These are phyloP conservation scores for Lachnellula subtilissima DNA, from an alignment of 2,329 filamentous ascomycete genomes.

Conservation along the genomic window DNA sequence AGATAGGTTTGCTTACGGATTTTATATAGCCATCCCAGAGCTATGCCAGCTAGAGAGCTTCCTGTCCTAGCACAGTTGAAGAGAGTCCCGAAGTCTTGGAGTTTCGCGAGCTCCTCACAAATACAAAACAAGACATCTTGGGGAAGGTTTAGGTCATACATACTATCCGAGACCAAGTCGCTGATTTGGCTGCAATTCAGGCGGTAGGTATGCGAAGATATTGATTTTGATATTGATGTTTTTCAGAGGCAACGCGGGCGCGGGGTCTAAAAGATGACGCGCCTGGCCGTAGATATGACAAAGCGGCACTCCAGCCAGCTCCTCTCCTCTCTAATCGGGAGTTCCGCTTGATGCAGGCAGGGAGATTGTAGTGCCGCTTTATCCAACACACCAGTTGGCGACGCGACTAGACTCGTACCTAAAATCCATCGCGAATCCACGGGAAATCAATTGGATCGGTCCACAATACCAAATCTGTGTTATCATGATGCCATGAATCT, in stretches of 20 bases:
- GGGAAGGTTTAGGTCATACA: constrained; percentile 8
- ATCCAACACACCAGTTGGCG: too few species aligned
- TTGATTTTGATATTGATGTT: not conserved
- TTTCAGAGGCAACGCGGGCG: constrained; percentile 5
- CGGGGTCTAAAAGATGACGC: constrained; percentile 5
- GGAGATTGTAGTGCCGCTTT: too few species aligned
- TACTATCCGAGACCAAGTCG: not conserved
- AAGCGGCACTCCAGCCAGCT: not conserved
- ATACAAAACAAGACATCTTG: constrained; percentile 56
- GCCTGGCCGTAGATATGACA: not conserved
- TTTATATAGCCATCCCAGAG: constrained; percentile 60
- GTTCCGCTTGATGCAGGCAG: too few species aligned
- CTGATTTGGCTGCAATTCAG: not conserved
- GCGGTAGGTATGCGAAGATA: not conserved
- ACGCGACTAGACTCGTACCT: too few species aligned
- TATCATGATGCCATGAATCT: not conserved
- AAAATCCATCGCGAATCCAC: too few species aligned
- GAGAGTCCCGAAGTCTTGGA: constrained; percentile 55
- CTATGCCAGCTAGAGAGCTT: constrained; percentile 52
- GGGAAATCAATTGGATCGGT: too few species aligned
- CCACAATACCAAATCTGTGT: not conserved
- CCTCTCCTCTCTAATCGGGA: too few species aligned
- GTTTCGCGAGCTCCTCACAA: constrained; percentile 51
- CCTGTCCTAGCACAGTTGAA: constrained; percentile 54
- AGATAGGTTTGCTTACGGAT: constrained; percentile 31